phyloP scores from a whole-genome alignment of 768 basidiomycete species.

The Termitomyces sp. region DNA sequence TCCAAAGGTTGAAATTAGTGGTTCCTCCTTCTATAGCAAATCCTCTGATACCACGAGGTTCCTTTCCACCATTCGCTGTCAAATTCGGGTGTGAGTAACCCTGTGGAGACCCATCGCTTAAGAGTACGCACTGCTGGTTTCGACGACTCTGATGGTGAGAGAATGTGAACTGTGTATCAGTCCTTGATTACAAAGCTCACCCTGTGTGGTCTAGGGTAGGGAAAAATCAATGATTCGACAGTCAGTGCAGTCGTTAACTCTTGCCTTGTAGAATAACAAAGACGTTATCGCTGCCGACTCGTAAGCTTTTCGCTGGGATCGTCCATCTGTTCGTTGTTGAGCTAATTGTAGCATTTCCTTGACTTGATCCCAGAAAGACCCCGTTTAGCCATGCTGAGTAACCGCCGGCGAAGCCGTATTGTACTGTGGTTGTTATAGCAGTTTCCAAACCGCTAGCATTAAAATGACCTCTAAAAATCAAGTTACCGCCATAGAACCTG shows the following conservation, averaged over 20 bases:
- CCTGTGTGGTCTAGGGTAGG: slow-evolving; percentile 41
- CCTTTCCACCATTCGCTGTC: slow-evolving; percentile 42
- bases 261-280: slow-evolving; percentile 31
- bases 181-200: slow-evolving; percentile 18
- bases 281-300: slow-evolving; percentile 34
- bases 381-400: slow-evolving; percentile 49
- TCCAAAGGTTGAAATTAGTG: slow-evolving; percentile 33
- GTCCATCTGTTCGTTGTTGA: slow-evolving; percentile 36
- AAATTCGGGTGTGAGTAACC: background rate
- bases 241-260: background rate
- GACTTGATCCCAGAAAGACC: slow-evolving; percentile 42
- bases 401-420: slow-evolving; percentile 45
- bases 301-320: slow-evolving; percentile 29
- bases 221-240: background rate
- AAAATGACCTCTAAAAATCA: slow-evolving; percentile 49
- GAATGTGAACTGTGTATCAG: background rate
- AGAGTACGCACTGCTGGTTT: slow-evolving; percentile 37
- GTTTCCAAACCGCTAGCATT: slow-evolving; percentile 43
- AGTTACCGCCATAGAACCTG: slow-evolving; percentile 46
- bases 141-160: slow-evolving; percentile 29
- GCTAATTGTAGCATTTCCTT: slow-evolving; percentile 37
- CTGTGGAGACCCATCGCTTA: background rate
- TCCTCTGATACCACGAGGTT: slow-evolving; percentile 43
- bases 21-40: slow-evolving; percentile 36
- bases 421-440: slow-evolving; percentile 37